Evolutionary conservation across 2,329 filamentous ascomycete species (phyloP).

Genomic region (Aspergillus brunneoviolaceus): DNA sequence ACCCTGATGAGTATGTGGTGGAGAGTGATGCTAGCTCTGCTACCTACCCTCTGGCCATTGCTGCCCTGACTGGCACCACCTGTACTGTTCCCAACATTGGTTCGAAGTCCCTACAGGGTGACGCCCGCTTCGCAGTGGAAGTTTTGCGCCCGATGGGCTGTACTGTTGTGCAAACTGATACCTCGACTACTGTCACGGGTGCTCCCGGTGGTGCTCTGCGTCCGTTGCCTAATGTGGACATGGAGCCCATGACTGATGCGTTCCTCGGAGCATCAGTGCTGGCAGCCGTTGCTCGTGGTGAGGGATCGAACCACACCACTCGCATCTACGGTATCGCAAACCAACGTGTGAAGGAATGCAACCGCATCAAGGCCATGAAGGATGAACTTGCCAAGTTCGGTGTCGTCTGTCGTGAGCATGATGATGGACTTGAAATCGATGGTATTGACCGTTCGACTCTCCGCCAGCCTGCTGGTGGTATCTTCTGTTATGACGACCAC

Average conservation of each 20-base stretch:
- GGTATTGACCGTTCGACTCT: slow-evolving; percentile 54
- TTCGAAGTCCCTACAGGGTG: slow-evolving; percentile 85
- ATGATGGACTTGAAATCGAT: slow-evolving; percentile 80
- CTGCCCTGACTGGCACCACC: slow-evolving; percentile 91
- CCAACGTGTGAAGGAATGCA: slow-evolving; percentile 97
- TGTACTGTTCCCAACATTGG: slow-evolving; percentile 97
- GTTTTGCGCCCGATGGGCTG: slow-evolving; percentile 93
- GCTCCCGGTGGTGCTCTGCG: slow-evolving; percentile 72
- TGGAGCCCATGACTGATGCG: slow-evolving; percentile 99
- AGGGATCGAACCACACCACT: slow-evolving; percentile 62
- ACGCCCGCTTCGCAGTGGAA: slow-evolving; percentile 89
- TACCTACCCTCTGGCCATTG: slow-evolving; percentile 90
- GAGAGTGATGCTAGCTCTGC: slow-evolving; percentile 98
- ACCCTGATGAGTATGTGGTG: slow-evolving; percentile 81
- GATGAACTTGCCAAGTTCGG: slow-evolving; percentile 93
- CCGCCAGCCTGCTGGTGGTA: slow-evolving; percentile 60
- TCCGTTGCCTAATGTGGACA: slow-evolving; percentile 80
- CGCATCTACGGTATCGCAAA: slow-evolving; percentile 94
- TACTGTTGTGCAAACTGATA: slow-evolving; percentile 76
- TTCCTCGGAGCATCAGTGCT: slow-evolving; percentile 94
- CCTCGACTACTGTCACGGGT: slow-evolving; percentile 89
- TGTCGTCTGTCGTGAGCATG: slow-evolving; percentile 78
- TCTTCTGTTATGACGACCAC: slow-evolving; percentile 96
- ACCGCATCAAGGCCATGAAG: slow-evolving; percentile 93
- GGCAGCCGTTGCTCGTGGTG: slow-evolving; percentile 80